Evolutionary conservation across 805 yeast genomes (phyloP).

Genomic region (Candida methanosorbosa): DNA sequence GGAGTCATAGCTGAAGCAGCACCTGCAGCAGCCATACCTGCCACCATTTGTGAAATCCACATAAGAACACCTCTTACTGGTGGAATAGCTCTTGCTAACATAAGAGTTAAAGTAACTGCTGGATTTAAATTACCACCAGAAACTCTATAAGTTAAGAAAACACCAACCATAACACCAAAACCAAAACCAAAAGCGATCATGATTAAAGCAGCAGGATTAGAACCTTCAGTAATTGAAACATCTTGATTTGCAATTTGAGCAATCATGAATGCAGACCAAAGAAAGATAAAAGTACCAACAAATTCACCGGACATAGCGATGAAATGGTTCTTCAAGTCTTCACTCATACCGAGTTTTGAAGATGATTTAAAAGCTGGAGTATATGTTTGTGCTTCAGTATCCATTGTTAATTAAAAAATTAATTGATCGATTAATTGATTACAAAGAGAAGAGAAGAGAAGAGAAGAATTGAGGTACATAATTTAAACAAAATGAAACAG

Average conservation of each 20-base stretch:
- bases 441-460: not conserved
- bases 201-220: slow-evolving; percentile 54
- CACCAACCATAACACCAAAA: slow-evolving; percentile 70
- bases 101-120: slow-evolving; percentile 69
- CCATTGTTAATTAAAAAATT: slow-evolving; percentile 10
- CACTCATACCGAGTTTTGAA: slow-evolving; percentile 27
- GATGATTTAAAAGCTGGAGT: slow-evolving; percentile 26
- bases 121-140: slow-evolving; percentile 92
- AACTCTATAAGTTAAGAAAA: slow-evolving; percentile 59
- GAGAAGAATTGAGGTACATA: not conserved
- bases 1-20: slow-evolving; percentile 83
- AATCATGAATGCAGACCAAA: slow-evolving; percentile 75
- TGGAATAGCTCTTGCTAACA: slow-evolving; percentile 64
- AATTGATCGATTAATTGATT: not conserved
- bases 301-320: slow-evolving; percentile 75
- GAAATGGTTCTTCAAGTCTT: slow-evolving; percentile 46
- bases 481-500: not conserved
- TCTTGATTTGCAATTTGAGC: slow-evolving; percentile 68
- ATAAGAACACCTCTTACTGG: slow-evolving; percentile 62
- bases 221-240: slow-evolving; percentile 21
- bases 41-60: slow-evolving; percentile 63
- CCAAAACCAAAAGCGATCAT: slow-evolving; percentile 87
- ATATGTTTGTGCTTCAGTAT: slow-evolving; percentile 34
- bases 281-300: slow-evolving; percentile 76
- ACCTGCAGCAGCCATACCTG: slow-evolving; percentile 90